phyloP scores from a whole-genome alignment of 805 yeast genomes.

The Monosporozyma unispora region DNA sequence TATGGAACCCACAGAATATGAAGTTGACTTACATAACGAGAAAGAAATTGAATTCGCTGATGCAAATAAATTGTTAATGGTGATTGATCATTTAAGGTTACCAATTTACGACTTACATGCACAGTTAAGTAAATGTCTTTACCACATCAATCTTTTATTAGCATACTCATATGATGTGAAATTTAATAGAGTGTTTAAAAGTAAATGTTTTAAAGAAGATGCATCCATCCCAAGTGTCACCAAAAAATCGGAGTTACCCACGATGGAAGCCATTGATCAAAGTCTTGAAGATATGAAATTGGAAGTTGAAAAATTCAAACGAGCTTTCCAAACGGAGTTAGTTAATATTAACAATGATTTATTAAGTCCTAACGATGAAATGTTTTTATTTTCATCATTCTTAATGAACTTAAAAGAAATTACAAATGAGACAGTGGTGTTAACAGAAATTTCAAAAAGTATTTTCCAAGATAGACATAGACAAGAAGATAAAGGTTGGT shows the following conservation, averaged over 20 bases:
- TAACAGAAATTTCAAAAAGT: slow-evolving; percentile 27
- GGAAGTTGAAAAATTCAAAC: slow-evolving; percentile 31
- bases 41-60: slow-evolving; percentile 33
- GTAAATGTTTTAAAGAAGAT: slow-evolving; percentile 13
- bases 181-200: slow-evolving; percentile 13
- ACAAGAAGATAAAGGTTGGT: slow-evolving; percentile 30
- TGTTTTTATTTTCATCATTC: slow-evolving; percentile 42
- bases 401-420: slow-evolving; percentile 39
- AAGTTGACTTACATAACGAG: slow-evolving; percentile 16
- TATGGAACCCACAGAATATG: slow-evolving; percentile 8
- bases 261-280: slow-evolving; percentile 22
- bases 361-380: slow-evolving; percentile 40
- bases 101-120: slow-evolving; percentile 32
- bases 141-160: slow-evolving; percentile 27
- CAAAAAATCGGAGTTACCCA: slow-evolving; percentile 13
- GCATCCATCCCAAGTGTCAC: slow-evolving; percentile 7
- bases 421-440: slow-evolving; percentile 25
- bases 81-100: slow-evolving; percentile 25
- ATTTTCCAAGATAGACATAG: slow-evolving; percentile 26
- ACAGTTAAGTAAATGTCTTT: slow-evolving; percentile 29
- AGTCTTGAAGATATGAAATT: slow-evolving; percentile 19
- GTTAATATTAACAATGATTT: slow-evolving; percentile 17
- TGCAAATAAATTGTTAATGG: slow-evolving; percentile 24
- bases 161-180: slow-evolving; percentile 36
- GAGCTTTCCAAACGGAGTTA: slow-evolving; percentile 29